These are phyloP conservation scores for Fomitopsis betulina DNA, from an alignment of 1,284 basidiomycete species.

Conservation along the genomic window DNA sequence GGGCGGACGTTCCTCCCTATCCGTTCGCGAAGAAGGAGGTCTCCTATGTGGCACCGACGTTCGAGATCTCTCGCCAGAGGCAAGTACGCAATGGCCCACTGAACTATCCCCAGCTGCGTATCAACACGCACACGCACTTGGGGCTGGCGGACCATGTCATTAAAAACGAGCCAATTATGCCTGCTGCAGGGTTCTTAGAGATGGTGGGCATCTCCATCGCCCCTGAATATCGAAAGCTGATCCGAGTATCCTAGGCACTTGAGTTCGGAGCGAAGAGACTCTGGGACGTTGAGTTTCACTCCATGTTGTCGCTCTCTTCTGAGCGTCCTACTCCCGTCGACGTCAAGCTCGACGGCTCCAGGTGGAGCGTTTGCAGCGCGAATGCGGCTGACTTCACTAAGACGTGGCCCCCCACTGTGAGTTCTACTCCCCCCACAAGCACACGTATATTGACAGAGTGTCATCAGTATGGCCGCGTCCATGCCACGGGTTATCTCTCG, in stretches of 20 bases:
- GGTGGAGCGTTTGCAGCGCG: conserved; percentile 24
- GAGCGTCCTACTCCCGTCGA: conserved; percentile 26
- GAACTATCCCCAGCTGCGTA: conserved; percentile 28
- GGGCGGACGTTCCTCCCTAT: conserved; percentile 6
- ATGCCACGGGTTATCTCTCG: background rate
- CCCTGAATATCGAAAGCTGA: background rate
- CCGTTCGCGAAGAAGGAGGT: conserved; percentile 15
- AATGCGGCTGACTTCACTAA: background rate
- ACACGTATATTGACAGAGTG: conserved; percentile 26
- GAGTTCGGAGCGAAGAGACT: conserved; percentile 21
- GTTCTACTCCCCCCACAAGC: background rate
- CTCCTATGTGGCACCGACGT: conserved; percentile 8
- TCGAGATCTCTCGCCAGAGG: conserved; percentile 11
- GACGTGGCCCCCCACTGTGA: conserved; percentile 3
- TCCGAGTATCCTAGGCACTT: conserved; percentile 8
- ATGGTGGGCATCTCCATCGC: conserved; percentile 26
- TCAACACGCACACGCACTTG: conserved; percentile 33
- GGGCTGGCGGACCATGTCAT: conserved; percentile 36
- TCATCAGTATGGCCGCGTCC: background rate
- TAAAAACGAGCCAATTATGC: conserved; percentile 37
- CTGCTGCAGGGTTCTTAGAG: conserved; percentile 40
- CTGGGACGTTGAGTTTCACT: conserved; percentile 20
- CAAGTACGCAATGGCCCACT: conserved; percentile 29
- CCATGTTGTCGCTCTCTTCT: conserved; percentile 22
- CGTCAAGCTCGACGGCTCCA: conserved; percentile 22